Conservation (phyloP, 2,329 filamentous ascomycete species). For the Colletotrichum acutatum region DNA sequence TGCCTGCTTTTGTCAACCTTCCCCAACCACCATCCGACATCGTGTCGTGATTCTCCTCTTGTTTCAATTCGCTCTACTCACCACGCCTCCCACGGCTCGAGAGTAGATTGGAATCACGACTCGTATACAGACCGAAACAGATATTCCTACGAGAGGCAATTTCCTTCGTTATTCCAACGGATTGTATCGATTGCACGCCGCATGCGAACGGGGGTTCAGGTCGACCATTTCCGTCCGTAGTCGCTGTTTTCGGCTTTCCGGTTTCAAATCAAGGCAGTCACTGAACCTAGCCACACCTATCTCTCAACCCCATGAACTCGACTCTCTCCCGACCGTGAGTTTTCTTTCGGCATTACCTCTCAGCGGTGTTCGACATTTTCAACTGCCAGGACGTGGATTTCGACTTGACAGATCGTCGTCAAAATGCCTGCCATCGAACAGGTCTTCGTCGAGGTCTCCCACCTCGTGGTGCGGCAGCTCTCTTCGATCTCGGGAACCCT, state of each 20-base stretch:
- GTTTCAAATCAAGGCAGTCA: constrained; percentile 13
- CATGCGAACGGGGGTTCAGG: constrained; percentile 31
- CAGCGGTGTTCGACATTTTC: constrained; percentile 16
- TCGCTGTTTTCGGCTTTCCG: constrained; percentile 29
- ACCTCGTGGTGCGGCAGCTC: constrained; percentile 47
- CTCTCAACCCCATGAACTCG: constrained; percentile 23
- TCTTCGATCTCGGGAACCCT: constrained; percentile 5
- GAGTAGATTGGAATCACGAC: constrained; percentile 16
- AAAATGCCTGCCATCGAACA: constrained; percentile 51
- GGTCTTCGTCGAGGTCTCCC: constrained; percentile 48
- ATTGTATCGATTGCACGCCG: constrained; percentile 18
- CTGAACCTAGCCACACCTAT: constrained; percentile 3
- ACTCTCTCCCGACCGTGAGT: constrained; percentile 22
- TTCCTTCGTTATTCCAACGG: background rate
- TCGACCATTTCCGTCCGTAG: constrained; percentile 24
- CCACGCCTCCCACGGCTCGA: constrained; percentile 1
- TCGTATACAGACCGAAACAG: background rate
- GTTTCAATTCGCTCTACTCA: constrained; percentile 27
- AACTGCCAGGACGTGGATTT: background rate
- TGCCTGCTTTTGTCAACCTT: constrained; percentile 22
- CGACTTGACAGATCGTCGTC: background rate
- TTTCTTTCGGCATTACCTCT: constrained; percentile 20
- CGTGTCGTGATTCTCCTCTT: constrained; percentile 26
- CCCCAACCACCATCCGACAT: constrained; percentile 27
- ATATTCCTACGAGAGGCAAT: background rate